Base-by-base conservation (phyloP, 2,329 filamentous ascomycete species). In the Elsinoe fawcettii region DNA sequence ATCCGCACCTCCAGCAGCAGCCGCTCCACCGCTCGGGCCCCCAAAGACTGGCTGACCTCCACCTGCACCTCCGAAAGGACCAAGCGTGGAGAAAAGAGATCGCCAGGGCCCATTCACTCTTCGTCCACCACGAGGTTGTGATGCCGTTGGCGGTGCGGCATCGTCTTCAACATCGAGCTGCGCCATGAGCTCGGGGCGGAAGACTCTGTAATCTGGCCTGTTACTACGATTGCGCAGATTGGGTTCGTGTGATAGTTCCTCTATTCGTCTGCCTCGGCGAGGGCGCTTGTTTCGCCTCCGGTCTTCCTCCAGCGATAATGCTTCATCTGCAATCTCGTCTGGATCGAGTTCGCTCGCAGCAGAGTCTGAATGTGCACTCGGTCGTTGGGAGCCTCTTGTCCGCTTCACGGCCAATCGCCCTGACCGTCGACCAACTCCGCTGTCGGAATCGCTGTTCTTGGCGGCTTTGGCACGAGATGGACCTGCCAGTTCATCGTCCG, bases 51-150 rank as follows among this genome's bases (percentile, higher is more conserved):
- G 82, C 30, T 84, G 80, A 41, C 80, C 80, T 34, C 88, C 88
- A 43, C 85, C 84, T 46, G 87, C 88, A 41, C 93, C 90, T 59
- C 90, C 93, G 71, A 99, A 97, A 2, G 93, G 93, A 7, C 93
- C 93, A 67, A 86, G 89, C 0, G 90, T 95, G 20, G 90, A 90
- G 72, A 95, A 92, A 30, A 97, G 78, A 58, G 81, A 88, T 51
- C 90, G 86, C 67, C 92, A 89, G 27, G 76, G 80, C 36, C 79
- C 83, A 53, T 78, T 81, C 58, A 76, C 80, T 46, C 83, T 80
- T 32, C 83, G 64, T 23, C 64, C 64, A 22, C 62, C 82, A 47
- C 87, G 83, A 62, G 37, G 60, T 82, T 81, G 58, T 85, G 84
- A 82, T 36, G 87, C 20, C 63, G 66, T 22, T 6, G 88, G 81